phyloP scores from a whole-genome alignment of 2,329 filamentous ascomycete species.

The Colletotrichum nymphaeae region DNA sequence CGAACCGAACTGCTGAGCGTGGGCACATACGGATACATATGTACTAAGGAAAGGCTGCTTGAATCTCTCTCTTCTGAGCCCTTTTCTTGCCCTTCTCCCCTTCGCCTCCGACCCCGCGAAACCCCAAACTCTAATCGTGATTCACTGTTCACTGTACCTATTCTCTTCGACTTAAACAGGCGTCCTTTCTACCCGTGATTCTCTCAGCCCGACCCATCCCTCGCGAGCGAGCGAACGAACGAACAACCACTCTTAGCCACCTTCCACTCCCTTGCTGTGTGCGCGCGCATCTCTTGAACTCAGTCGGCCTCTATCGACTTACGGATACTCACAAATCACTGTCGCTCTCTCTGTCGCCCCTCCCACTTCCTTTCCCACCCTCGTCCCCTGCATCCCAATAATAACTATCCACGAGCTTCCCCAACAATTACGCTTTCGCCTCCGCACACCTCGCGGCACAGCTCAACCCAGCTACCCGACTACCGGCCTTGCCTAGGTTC shows the following conservation, averaged over 20 bases:
- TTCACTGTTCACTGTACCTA: conserved; percentile 9
- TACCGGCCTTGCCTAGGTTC: background rate
- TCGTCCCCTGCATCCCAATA: conserved; percentile 25
- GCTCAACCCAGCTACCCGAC: background rate
- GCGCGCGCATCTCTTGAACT: conserved; percentile 1
- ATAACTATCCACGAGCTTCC: conserved; percentile 10
- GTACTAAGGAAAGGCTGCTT: conserved; percentile 8
- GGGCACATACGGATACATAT: background rate
- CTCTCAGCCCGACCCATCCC: background rate
- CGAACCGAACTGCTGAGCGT: conserved; percentile 5
- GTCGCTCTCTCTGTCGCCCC: background rate
- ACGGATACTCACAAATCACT: background rate
- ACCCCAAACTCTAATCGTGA: conserved; percentile 3
- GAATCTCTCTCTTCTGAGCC: background rate
- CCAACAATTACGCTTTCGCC: conserved; percentile 21
- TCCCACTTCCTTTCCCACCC: conserved; percentile 8
- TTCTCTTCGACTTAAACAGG: background rate
- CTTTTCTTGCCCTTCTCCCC: background rate
- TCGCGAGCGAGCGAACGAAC: background rate
- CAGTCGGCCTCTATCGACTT: conserved; percentile 3
- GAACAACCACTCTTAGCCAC: background rate
- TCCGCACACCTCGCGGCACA: conserved; percentile 1
- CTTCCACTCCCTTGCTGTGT: conserved; percentile 18
- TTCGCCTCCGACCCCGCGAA: background rate
- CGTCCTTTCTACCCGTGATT: background rate